These are phyloP conservation scores for Dipteronia sinensis DNA, from an alignment of 345 rosid species.

Conservation along the genomic window DNA sequence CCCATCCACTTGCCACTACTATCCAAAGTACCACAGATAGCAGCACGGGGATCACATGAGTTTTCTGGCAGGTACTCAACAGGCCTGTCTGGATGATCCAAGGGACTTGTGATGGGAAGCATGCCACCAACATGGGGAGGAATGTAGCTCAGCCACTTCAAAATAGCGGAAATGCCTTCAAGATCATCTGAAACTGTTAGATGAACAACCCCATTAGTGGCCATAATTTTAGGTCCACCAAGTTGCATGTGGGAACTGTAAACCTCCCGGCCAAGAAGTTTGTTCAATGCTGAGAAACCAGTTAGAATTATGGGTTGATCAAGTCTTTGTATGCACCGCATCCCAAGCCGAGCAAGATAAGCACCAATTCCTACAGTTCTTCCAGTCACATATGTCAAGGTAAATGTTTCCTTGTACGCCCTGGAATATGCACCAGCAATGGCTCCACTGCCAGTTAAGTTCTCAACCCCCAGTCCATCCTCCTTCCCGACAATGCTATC, in stretches of 20 bases:
- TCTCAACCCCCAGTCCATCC: conserved; percentile 97
- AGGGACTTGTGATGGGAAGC: conserved; percentile 66
- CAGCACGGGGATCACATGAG: conserved; percentile 97
- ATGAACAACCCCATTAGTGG: conserved; percentile 98
- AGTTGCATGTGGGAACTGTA: conserved; percentile 99
- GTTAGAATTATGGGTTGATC: conserved; percentile 99
- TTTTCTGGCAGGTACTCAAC: conserved; percentile 90
- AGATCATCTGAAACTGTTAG: conserved; percentile 97
- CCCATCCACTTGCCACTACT: conserved; percentile 84
- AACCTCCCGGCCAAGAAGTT: conserved; percentile 98
- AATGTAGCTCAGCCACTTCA: conserved; percentile 91
- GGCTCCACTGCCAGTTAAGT: conserved; percentile 95
- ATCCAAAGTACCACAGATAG: conserved; percentile 72
- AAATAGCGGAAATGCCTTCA: conserved; percentile 88
- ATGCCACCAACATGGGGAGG: conserved; percentile 82
- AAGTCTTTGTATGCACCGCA: conserved; percentile 98
- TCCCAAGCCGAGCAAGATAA: conserved; percentile 96
- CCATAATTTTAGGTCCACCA: conserved; percentile 99
- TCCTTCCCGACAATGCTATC: conserved; percentile 96
- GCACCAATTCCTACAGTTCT: conserved; percentile 99
- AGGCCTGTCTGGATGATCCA: conserved; percentile 82
- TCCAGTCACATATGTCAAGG: conserved; percentile 92
- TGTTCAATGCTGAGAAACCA: conserved; percentile 96
- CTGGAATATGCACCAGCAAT: conserved; percentile 96
- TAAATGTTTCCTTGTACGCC: conserved; percentile 97